Base-by-base conservation (phyloP, 495 filamentous ascomycete genomes). In the Pseudotulostoma volvatum region DNA sequence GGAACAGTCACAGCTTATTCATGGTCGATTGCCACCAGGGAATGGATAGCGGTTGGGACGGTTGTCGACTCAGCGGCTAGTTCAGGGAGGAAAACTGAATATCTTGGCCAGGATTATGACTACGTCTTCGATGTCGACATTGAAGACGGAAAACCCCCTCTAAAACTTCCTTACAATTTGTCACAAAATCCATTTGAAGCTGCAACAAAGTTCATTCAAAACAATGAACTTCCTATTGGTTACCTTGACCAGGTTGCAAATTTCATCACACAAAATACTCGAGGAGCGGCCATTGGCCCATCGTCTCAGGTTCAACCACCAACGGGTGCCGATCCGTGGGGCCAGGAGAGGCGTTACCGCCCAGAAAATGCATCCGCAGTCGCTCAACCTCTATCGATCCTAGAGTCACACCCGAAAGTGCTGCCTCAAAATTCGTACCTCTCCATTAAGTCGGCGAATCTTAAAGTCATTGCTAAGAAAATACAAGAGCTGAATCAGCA, bases 71-170 rank as follows among this genome's bases (percentile, higher is more conserved):
- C 84, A 2, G 79, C 77, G 23, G 88, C 79, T 21, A 90, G 84
- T 52, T 83, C 76, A 42, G 79, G 81, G 2, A 68, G 68, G 33
- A 83, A 81, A 53, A 76, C 68, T 9, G 61, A 78, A 31, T 81
- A 87, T 51, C 55, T 77, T 1, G 92, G 92, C 16, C 75, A 87
- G 53, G 83, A 93, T 39, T 99, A 92, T 53, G 92, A 99, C 48
- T 95, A 83, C 54, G 92, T 99, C 35, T 99, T 96, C 46, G 88
- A 96, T 51, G 90, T 99, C 18, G 92, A 95, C 49, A 88, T 96
- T 41, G 81, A 94, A 51, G 92, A 96, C 44, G 92, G 90, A 28
- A 84, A 88, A 45, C 92, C 92, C 19, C 75, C 90, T 2, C 68
- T 96, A 21, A 96, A 96, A 51, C 67, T 99, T 20, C 88, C 92